Conservation (phyloP, 23 red algal genomes). For the Gracilaria caudata region DNA sequence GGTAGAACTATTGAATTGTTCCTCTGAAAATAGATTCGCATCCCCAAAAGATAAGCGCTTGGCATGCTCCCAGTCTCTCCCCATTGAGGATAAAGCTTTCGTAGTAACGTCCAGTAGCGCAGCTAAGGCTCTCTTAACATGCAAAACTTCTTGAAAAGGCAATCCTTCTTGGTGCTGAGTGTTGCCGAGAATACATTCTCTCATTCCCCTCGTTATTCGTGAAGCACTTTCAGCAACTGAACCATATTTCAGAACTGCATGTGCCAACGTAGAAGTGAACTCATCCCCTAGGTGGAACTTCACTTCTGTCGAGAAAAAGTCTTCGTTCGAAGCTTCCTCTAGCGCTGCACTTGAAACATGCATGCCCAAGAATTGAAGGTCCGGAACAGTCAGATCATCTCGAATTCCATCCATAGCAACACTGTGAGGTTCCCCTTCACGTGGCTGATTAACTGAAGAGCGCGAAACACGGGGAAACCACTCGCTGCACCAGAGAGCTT, state of each 20-base stretch:
- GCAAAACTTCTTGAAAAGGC: not conserved
- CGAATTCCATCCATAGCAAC: not conserved
- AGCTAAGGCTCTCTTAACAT: not conserved
- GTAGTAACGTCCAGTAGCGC: not conserved
- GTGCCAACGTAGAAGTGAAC: not conserved
- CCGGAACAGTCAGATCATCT: not conserved
- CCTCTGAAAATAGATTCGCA: not conserved
- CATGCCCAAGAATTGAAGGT: slow-evolving; percentile 8
- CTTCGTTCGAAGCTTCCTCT: not conserved
- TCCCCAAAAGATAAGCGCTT: not conserved
- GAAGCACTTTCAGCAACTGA: slow-evolving; percentile 1
- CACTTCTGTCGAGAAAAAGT: slow-evolving; percentile 2
- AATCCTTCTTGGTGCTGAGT: not conserved
- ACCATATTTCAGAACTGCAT: slow-evolving; percentile 7
- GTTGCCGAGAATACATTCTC: slow-evolving; percentile 3
- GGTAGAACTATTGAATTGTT: not conserved
- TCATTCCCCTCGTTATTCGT: slow-evolving; percentile 1
- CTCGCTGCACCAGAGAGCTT: slow-evolving; percentile 2
- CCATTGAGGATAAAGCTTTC: slow-evolving; percentile 1
- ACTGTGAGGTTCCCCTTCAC: not conserved
- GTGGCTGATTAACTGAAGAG: not conserved
- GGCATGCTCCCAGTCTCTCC: not conserved
- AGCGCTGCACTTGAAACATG: not conserved
- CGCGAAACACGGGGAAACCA: slow-evolving; percentile 1
- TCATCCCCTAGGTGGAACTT: not conserved